phyloP scores from a whole-genome alignment of 202 grass and related monocot species.

The Sporobolus alterniflorus region DNA sequence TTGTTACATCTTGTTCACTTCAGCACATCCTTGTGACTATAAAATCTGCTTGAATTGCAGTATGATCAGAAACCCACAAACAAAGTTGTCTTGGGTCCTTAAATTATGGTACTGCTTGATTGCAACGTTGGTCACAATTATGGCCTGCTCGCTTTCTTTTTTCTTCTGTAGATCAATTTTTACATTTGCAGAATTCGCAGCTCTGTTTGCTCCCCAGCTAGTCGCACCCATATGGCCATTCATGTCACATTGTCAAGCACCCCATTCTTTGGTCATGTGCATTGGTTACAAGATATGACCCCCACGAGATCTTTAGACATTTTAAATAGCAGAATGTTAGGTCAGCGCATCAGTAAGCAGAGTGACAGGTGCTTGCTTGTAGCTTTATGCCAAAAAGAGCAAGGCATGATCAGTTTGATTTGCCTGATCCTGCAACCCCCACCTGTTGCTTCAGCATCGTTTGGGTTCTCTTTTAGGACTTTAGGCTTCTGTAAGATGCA shows the following conservation, averaged over 20 bases:
- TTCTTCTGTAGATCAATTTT: neutral
- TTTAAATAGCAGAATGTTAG: constrained; percentile 1
- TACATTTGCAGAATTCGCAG: neutral
- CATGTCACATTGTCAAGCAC: constrained; percentile 20
- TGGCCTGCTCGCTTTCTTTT: neutral
- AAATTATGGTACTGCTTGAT: neutral
- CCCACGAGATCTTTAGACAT: neutral
- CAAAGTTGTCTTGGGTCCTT: neutral
- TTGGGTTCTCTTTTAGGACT: neutral
- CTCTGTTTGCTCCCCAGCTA: no score
- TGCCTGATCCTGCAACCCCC: constrained; percentile 5
- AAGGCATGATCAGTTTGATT: constrained; percentile 22
- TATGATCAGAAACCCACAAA: neutral
- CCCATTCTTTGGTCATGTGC: neutral
- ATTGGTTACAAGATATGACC: neutral
- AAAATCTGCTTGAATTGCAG: neutral
- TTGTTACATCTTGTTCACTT: neutral
- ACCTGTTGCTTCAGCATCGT: constrained; percentile 26
- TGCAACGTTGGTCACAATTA: neutral
- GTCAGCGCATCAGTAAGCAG: neutral
- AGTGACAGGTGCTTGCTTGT: constrained; percentile 1
- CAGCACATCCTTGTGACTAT: constrained; percentile 8
- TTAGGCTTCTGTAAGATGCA: constrained; percentile 15
- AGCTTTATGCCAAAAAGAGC: constrained; percentile 20
- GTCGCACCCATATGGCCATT: neutral